phyloP scores from a whole-genome alignment of 345 rosid species.

The Streptanthus diversifolius region DNA sequence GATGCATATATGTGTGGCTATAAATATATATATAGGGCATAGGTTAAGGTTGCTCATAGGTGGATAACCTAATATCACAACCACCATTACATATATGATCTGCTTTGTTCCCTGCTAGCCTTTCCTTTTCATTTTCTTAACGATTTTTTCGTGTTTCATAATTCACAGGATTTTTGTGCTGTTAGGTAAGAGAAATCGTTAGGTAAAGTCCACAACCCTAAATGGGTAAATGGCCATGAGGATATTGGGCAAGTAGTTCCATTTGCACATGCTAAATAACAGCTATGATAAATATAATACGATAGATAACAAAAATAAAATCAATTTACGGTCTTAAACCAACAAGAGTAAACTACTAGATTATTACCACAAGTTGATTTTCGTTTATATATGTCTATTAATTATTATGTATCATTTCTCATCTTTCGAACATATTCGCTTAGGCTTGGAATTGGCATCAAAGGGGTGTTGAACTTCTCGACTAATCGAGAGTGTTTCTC shows the following conservation, averaged over 20 bases:
- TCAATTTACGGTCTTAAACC: not conserved
- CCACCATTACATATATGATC: conserved; percentile 16
- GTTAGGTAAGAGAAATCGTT: conserved; percentile 10
- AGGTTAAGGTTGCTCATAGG: conserved; percentile 29
- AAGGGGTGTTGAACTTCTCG: conserved; percentile 23
- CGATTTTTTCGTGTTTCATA: conserved; percentile 16
- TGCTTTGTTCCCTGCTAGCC: conserved; percentile 18
- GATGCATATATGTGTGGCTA: not conserved
- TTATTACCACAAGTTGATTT: not conserved
- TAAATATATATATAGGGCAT: not conserved
- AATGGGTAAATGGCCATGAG: conserved; percentile 17
- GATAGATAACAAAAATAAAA: not conserved
- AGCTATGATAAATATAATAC: not conserved
- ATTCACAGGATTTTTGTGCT: conserved; percentile 25
- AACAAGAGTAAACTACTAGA: not conserved
- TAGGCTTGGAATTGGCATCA: not conserved
- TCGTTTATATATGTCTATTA: not conserved
- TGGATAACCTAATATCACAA: conserved; percentile 45
- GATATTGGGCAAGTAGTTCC: not conserved
- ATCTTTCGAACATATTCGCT: not conserved
- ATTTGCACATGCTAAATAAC: not conserved
- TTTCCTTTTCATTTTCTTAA: not conserved
- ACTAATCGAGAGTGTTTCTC: conserved; percentile 16
- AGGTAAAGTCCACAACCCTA: conserved; percentile 9
- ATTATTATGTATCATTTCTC: conserved; percentile 3